Evolutionary conservation across 2,329 filamentous ascomycete species (phyloP).

Genomic region (Scedosporium apiospermum): DNA sequence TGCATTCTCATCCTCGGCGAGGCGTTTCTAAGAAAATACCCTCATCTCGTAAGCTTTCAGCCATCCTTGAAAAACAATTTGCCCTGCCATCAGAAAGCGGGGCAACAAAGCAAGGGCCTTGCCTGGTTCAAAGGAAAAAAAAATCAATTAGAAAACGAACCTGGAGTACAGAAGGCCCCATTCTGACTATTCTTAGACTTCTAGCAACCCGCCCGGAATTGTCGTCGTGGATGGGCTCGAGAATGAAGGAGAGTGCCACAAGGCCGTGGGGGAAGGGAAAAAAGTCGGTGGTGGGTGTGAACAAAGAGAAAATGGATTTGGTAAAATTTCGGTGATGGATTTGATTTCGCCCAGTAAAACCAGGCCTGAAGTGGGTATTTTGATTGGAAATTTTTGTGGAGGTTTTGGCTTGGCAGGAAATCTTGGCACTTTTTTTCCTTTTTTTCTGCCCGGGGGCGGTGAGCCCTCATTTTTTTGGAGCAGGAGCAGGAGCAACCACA

Average conservation of each 20-base stretch:
- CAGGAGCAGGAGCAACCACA: neutral
- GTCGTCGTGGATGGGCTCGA: neutral
- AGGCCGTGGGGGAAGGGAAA: neutral
- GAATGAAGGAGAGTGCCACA: neutral
- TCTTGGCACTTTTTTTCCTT: conserved; percentile 3
- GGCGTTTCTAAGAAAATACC: conserved; percentile 34
- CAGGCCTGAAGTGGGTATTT: neutral
- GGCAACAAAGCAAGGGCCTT: neutral
- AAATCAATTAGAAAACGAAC: conserved; percentile 10
- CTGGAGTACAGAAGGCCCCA: conserved; percentile 18
- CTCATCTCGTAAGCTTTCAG: neutral
- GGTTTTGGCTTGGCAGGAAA: neutral
- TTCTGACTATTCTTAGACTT: conserved; percentile 4
- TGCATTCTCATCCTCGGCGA: conserved; percentile 56
- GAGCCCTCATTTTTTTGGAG: neutral
- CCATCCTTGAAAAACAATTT: neutral
- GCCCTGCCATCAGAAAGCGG: neutral
- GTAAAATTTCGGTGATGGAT: neutral
- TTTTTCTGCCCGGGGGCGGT: neutral
- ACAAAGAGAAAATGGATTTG: neutral
- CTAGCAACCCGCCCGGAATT: neutral
- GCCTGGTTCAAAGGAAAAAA: neutral
- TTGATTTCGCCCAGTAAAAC: neutral
- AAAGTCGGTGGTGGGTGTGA: neutral
- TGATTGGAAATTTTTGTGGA: conserved; percentile 7